phyloP scores from a whole-genome alignment of 371 early-diverging fungal genomes.

The Saksenaea vasiformis region DNA sequence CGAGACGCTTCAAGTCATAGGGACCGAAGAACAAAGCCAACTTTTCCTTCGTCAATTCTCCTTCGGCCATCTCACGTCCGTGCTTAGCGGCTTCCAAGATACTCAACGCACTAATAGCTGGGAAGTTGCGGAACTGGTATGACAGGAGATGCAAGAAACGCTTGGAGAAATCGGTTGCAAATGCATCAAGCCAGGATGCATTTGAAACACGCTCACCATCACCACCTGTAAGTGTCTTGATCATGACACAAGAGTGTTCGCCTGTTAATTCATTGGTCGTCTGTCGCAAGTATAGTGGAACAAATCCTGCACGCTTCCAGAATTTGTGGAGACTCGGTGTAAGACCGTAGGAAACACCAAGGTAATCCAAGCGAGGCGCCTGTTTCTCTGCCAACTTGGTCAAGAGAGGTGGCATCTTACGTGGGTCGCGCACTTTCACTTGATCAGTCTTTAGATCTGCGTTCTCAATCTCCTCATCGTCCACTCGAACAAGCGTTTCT shows the following conservation, averaged over 20 bases:
- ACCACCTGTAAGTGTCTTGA: conserved; percentile 70
- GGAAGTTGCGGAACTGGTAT: conserved; percentile 87
- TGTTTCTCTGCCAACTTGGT: conserved; percentile 80
- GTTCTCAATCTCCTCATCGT: conserved; percentile 64
- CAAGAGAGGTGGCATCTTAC: conserved; percentile 89
- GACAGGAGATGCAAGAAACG: conserved; percentile 87
- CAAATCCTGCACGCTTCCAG: conserved; percentile 93
- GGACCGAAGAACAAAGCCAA: conserved; percentile 72
- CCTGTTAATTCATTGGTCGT: conserved; percentile 97
- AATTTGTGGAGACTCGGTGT: conserved; percentile 92
- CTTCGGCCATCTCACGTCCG: conserved; percentile 33
- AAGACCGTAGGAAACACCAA: conserved; percentile 98
- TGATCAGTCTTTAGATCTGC: conserved; percentile 76
- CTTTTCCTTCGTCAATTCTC: conserved; percentile 48
- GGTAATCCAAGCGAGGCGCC: conserved; percentile 85
- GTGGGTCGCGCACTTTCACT: conserved; percentile 83
- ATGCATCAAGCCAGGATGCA: conserved; percentile 74
- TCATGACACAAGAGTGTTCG: conserved; percentile 97
- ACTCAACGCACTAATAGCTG: conserved; percentile 77
- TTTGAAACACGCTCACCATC: conserved; percentile 55
- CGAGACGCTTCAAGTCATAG: conserved; percentile 94
- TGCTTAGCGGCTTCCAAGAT: conserved; percentile 76
- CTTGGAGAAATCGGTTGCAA: conserved; percentile 86
- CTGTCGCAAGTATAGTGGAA: conserved; percentile 96
- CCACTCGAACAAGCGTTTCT: conserved; percentile 54